Evolutionary conservation across 208 protist genomes (phyloP).

Genomic region (Zelonia costaricensis): DNA sequence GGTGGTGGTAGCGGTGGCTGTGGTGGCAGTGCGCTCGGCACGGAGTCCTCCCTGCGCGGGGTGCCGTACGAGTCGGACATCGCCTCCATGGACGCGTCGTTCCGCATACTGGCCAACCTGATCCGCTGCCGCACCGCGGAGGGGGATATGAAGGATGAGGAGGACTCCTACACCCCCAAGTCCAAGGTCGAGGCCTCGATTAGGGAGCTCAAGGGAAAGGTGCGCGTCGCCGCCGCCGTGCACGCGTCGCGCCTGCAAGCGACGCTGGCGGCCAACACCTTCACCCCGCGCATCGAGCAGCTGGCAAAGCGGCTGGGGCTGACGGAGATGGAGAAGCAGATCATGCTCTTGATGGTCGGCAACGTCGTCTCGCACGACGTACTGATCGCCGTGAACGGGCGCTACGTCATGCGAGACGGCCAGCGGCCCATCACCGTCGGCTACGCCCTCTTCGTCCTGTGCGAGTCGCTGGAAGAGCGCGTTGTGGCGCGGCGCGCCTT

Average conservation of each 20-base stretch:
- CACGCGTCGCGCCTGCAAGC: conserved; percentile 69
- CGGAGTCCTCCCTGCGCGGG: conserved; percentile 12
- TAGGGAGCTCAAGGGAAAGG: conserved; percentile 83
- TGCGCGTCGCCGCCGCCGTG: conserved; percentile 62
- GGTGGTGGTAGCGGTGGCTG: background rate
- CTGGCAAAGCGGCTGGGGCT: conserved; percentile 70
- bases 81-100: conserved; percentile 92
- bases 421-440: conserved; percentile 84
- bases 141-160: conserved; percentile 91
- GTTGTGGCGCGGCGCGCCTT: conserved; percentile 83
- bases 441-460: conserved; percentile 91
- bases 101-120: conserved; percentile 82
- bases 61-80: conserved; percentile 84
- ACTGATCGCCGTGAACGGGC: conserved; percentile 85
- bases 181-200: conserved; percentile 82
- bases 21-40: too few relatives aligned
- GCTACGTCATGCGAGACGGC: conserved; percentile 87
- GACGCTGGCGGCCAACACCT: conserved; percentile 49
- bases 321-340: conserved; percentile 89
- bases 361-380: conserved; percentile 91
- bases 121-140: conserved; percentile 87
- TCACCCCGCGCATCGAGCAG: conserved; percentile 88
- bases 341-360: conserved; percentile 86
- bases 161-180: conserved; percentile 69
- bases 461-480: conserved; percentile 82